A percentile compares a stretch with the other conserved stretches of the same genome.
Evolutionary conservation across 2,329 filamentous ascomycete genomes (phyloP).

Genomic region (Monosporascus sp.): DNA sequence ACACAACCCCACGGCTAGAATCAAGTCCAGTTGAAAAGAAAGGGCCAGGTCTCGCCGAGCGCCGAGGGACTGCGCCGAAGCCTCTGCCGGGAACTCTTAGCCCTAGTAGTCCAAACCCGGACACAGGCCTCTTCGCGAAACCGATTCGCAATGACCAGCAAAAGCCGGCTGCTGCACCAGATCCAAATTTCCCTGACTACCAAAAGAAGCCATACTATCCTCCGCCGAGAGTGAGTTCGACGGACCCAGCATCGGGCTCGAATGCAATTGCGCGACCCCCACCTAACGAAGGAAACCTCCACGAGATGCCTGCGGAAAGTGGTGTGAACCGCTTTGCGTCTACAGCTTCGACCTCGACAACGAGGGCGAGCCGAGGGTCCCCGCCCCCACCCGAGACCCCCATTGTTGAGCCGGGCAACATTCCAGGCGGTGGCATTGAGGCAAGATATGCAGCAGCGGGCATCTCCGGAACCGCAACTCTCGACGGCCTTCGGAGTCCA

Average conservation of each 20-base stretch:
- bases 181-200: slow-evolving; percentile 42
- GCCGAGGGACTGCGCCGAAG: slow-evolving; percentile 75
- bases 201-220: slow-evolving; percentile 57
- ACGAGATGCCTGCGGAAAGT: slow-evolving; percentile 38
- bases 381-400: slow-evolving; percentile 94
- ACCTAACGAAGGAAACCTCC: slow-evolving; percentile 23
- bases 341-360: slow-evolving; percentile 89
- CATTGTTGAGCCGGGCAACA: slow-evolving; percentile 63
- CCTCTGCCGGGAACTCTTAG: slow-evolving; percentile 61
- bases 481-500: slow-evolving; percentile 74
- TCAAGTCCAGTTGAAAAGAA: slow-evolving; percentile 51
- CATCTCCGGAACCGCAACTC: slow-evolving; percentile 78
- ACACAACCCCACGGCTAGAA: slow-evolving; percentile 50
- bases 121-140: slow-evolving; percentile 74
- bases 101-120: slow-evolving; percentile 69
- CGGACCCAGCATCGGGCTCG: slow-evolving; percentile 24
- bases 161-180: slow-evolving; percentile 34
- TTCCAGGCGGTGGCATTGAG: slow-evolving; percentile 79
- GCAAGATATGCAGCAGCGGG: slow-evolving; percentile 86
- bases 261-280: slow-evolving; percentile 28
- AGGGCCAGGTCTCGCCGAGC: slow-evolving; percentile 67
- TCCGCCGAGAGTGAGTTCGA: slow-evolving; percentile 40
- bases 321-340: slow-evolving; percentile 63
- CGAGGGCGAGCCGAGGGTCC: slow-evolving; percentile 83
- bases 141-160: slow-evolving; percentile 44